Conservation (phyloP, 345 rosid species). For the Salix viminalis region DNA sequence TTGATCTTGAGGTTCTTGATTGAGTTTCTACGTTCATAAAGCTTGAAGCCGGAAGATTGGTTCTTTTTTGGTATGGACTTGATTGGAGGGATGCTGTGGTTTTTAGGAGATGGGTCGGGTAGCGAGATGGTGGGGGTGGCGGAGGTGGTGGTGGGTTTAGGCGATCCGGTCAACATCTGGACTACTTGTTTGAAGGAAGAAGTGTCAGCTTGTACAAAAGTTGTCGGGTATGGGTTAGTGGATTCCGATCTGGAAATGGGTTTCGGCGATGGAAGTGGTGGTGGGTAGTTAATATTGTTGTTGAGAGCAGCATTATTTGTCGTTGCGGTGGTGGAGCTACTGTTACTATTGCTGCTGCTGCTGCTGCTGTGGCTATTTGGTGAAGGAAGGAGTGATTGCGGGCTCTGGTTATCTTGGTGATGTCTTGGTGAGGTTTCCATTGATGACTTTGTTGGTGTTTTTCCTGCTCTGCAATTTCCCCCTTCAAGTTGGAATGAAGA, state of each 20-base stretch:
- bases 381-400: slow-evolving; percentile 38
- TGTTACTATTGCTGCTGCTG: slow-evolving; percentile 31
- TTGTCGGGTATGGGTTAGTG: slow-evolving; percentile 81
- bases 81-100: slow-evolving; percentile 85
- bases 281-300: slow-evolving; percentile 16
- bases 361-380: slow-evolving; percentile 48
- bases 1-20: slow-evolving; percentile 83
- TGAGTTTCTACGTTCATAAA: slow-evolving; percentile 88
- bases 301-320: slow-evolving; percentile 27
- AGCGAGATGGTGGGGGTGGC: background rate
- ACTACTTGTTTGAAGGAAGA: slow-evolving; percentile 95
- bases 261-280: slow-evolving; percentile 35
- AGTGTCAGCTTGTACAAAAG: slow-evolving; percentile 93
- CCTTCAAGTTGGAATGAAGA: background rate
- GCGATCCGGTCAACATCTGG: slow-evolving; percentile 94
- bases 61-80: slow-evolving; percentile 71
- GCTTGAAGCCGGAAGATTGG: slow-evolving; percentile 76
- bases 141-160: slow-evolving; percentile 13
- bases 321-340: slow-evolving; percentile 23
- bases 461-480: background rate
- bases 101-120: slow-evolving; percentile 42
- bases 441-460: background rate
- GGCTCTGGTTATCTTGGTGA: slow-evolving; percentile 39
- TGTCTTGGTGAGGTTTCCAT: slow-evolving; percentile 63
- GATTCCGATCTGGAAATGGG: slow-evolving; percentile 80